phyloP scores from a whole-genome alignment of 208 protist genomes.

The Willaertia magna region DNA sequence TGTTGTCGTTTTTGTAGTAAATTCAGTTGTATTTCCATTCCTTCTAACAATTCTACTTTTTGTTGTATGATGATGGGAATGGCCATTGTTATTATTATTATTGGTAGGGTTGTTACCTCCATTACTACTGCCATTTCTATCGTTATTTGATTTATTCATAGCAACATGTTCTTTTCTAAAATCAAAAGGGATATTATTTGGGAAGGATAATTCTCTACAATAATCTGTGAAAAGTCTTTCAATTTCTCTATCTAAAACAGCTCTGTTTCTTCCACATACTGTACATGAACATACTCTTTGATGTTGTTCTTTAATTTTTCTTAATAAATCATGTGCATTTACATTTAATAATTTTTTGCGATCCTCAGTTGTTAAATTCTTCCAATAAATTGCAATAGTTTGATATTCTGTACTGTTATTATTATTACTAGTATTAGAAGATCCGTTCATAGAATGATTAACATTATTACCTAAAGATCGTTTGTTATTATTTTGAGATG shows the following conservation, averaged over 20 bases:
- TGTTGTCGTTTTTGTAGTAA: not conserved
- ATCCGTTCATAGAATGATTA: too few species aligned
- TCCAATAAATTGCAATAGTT: not conserved
- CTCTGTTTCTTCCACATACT: slow-evolving; percentile 2
- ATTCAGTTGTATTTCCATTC: not conserved
- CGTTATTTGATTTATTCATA: too few species aligned
- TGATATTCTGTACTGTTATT: not conserved
- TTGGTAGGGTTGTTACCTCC: not conserved
- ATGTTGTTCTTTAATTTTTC: not conserved
- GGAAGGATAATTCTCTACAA: not conserved
- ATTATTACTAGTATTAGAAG: too few species aligned
- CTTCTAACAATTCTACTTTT: not conserved
- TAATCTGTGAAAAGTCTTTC: not conserved
- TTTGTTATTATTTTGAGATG: not conserved
- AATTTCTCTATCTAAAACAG: not conserved
- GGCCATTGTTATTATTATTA: not conserved
- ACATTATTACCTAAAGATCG: too few species aligned
- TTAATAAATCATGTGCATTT: not conserved
- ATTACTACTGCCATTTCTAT: too few species aligned
- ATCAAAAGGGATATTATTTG: not conserved
- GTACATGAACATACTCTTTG: not conserved
- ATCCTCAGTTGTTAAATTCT: not conserved
- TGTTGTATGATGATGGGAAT: not conserved
- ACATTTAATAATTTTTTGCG: not conserved
- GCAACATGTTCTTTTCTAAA: too few species aligned